Conservation (phyloP, 352 stramenopile genomes). For the Phytophthora boehmeriae region DNA sequence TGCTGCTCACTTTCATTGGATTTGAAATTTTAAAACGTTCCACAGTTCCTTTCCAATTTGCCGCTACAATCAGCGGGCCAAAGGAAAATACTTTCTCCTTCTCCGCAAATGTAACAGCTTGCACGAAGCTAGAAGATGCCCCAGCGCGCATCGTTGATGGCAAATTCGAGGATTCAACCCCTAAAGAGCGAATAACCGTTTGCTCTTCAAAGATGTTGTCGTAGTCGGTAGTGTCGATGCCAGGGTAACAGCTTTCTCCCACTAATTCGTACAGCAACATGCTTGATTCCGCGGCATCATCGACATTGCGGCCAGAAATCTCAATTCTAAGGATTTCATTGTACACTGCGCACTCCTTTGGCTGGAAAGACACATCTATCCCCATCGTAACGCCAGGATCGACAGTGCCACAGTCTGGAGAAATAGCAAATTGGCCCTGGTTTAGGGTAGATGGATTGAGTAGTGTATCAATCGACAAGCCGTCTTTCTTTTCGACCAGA, state of each 20-base stretch:
- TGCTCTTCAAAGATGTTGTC: slow-evolving; percentile 96
- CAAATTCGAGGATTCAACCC: slow-evolving; percentile 33
- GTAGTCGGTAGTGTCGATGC: slow-evolving; percentile 87
- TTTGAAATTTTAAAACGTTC: slow-evolving; percentile 96
- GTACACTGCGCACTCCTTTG: slow-evolving; percentile 75
- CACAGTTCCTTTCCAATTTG: slow-evolving; percentile 74
- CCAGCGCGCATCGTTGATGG: slow-evolving; percentile 19
- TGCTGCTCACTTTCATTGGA: slow-evolving; percentile 93
- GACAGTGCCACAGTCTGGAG: slow-evolving; percentile 76
- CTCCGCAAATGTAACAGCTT: slow-evolving; percentile 83
- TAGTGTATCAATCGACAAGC: slow-evolving; percentile 46
- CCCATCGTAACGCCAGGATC: slow-evolving; percentile 80
- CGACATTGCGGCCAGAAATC: slow-evolving; percentile 76
- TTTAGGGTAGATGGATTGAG: slow-evolving; percentile 44
- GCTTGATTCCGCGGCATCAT: slow-evolving; percentile 45
- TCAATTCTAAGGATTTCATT: slow-evolving; percentile 72
- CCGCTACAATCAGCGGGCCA: slow-evolving; percentile 74
- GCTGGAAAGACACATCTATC: slow-evolving; percentile 85
- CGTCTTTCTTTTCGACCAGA: slow-evolving; percentile 2
- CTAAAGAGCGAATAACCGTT: slow-evolving; percentile 86
- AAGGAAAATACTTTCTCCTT: slow-evolving; percentile 90
- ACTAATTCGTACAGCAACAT: slow-evolving; percentile 86
- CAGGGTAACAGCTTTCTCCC: slow-evolving; percentile 94
- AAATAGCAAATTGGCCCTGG: slow-evolving; percentile 83
- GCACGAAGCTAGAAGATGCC: slow-evolving; percentile 34